These are phyloP conservation scores for Trametes cinnabarina DNA, from an alignment of 768 basidiomycete species.

Conservation along the genomic window DNA sequence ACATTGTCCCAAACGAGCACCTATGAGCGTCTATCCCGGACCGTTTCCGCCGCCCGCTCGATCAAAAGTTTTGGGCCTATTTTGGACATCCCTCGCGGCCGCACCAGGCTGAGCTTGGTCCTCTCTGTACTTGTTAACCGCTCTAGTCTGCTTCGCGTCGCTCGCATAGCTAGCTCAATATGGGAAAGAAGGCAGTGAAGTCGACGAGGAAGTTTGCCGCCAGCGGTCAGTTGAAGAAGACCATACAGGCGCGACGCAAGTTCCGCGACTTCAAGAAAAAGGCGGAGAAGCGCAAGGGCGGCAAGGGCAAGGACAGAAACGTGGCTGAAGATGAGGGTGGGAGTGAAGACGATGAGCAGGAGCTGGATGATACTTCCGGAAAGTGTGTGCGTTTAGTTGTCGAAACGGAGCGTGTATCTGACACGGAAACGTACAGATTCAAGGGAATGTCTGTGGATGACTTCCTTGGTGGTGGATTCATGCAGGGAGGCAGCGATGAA, in stretches of 20 bases:
- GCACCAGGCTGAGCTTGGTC: background rate
- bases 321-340: constrained; percentile 26
- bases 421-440: constrained; percentile 32
- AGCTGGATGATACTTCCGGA: constrained; percentile 24
- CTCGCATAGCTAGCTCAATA: constrained; percentile 14
- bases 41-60: background rate
- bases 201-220: constrained; percentile 85
- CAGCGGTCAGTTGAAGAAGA: constrained; percentile 84
- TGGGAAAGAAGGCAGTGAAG: constrained; percentile 69
- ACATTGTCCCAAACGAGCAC: background rate
- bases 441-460: constrained; percentile 73
- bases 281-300: constrained; percentile 53
- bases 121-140: background rate
- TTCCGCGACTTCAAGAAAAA: constrained; percentile 75
- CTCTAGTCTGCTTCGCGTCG: too few relatives aligned
- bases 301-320: constrained; percentile 27
- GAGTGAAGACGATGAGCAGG: constrained; percentile 26
- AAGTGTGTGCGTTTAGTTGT: constrained; percentile 20
- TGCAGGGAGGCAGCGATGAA: constrained; percentile 59
- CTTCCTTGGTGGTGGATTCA: constrained; percentile 68
- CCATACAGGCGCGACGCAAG: constrained; percentile 80
- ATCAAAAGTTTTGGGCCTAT: background rate
- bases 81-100: too few relatives aligned
- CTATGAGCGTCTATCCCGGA: background rate
- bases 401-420: background rate